Conservation (phyloP, 495 filamentous ascomycete species). For the Hamigera avellanea region DNA sequence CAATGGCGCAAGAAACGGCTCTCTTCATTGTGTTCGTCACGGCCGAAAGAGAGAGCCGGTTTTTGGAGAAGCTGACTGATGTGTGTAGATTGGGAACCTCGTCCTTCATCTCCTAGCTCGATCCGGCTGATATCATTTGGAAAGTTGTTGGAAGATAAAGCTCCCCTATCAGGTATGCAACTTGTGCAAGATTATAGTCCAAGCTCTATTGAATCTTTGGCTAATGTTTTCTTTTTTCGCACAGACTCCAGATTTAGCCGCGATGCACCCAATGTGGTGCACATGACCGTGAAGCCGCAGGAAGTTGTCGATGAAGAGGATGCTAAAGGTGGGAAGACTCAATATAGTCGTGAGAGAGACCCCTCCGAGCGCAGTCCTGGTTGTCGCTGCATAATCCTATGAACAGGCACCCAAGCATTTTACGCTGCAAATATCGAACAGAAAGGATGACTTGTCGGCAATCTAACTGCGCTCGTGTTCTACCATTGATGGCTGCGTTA, state of each 20-base stretch:
- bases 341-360: constrained; percentile 44
- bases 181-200: neutral
- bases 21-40: neutral
- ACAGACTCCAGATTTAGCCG: constrained; percentile 69
- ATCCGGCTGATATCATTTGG: constrained; percentile 87
- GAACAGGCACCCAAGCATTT: constrained; percentile 21
- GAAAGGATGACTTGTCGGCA: neutral
- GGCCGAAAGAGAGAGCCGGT: neutral
- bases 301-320: constrained; percentile 87
- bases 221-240: too few relatives aligned
- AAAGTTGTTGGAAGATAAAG: constrained; percentile 77
- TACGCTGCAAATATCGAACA: too few relatives aligned
- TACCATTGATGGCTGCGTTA: too few relatives aligned
- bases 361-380: constrained; percentile 52
- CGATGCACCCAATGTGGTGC: constrained; percentile 68
- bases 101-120: constrained; percentile 68
- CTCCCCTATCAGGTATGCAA: constrained; percentile 55
- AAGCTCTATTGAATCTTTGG: neutral
- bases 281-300: constrained; percentile 87
- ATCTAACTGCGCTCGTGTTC: neutral
- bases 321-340: constrained; percentile 59
- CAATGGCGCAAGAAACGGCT: neutral
- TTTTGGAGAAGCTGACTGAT: constrained; percentile 1
- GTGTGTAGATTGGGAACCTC: constrained; percentile 69
- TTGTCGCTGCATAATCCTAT: constrained; percentile 75